Evolutionary conservation across 208 protist species (phyloP).

Genomic region (Tetramitus jugosus): DNA sequence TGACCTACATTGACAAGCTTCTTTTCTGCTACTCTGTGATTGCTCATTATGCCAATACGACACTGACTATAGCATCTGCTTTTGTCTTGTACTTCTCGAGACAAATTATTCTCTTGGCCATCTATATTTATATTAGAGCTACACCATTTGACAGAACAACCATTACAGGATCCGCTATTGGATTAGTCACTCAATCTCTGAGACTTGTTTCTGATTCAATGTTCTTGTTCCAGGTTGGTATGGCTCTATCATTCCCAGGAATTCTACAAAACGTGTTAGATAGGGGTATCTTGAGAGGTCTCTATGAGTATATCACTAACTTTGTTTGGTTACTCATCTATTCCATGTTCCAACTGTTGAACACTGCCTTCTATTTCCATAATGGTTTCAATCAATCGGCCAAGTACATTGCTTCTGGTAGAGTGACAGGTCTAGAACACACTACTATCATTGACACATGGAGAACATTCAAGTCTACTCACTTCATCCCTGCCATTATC

Average conservation of each 20-base stretch:
- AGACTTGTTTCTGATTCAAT: neutral
- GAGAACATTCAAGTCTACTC: neutral
- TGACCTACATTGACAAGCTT: too few relatives aligned
- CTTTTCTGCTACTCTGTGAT: too few relatives aligned
- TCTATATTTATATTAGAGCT: too few relatives aligned
- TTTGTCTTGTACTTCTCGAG: too few relatives aligned
- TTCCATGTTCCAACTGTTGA: neutral
- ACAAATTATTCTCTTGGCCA: too few relatives aligned
- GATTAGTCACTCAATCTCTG: too few relatives aligned
- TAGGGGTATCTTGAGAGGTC: neutral
- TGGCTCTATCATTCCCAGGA: neutral
- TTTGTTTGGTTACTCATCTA: neutral
- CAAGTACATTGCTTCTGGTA: neutral
- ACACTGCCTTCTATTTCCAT: neutral
- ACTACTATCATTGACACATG: neutral
- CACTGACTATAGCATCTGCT: too few relatives aligned
- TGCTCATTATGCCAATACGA: too few relatives aligned
- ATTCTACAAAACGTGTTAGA: neutral
- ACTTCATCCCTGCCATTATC: neutral
- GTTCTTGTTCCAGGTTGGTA: neutral
- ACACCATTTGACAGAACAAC: too few relatives aligned
- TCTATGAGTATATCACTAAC: neutral
- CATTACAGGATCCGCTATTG: too few relatives aligned
- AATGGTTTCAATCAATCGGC: neutral
- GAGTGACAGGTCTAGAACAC: neutral